Evolutionary conservation across 192 early-diverging fungal genomes (phyloP).

Genomic region (Coemansia sp.): DNA sequence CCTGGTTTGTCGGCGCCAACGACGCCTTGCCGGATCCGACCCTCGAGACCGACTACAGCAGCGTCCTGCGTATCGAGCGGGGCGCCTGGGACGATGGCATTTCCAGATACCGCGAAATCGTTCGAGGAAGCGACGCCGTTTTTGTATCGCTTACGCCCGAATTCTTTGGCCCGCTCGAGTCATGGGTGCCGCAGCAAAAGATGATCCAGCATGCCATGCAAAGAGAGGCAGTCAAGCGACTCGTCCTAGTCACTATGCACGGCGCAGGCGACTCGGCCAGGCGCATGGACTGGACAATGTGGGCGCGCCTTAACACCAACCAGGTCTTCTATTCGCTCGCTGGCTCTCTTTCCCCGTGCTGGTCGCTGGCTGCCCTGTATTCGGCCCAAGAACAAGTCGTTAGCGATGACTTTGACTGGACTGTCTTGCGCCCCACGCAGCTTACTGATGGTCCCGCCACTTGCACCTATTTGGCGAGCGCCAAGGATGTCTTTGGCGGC

Average conservation of each 20-base stretch:
- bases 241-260: constrained; percentile 35
- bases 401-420: constrained; percentile 21
- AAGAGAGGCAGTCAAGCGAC: constrained; percentile 12
- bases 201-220: constrained; percentile 39
- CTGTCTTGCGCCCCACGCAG: constrained; percentile 30
- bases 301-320: constrained; percentile 27
- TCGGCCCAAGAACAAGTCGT: constrained; percentile 35
- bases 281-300: constrained; percentile 35
- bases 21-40: constrained; percentile 26
- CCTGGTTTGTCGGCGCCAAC: constrained; percentile 24
- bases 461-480: constrained; percentile 40
- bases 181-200: constrained; percentile 11
- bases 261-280: constrained; percentile 34
- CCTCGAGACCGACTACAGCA: constrained; percentile 21
- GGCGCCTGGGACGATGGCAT: constrained; percentile 17
- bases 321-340: constrained; percentile 24
- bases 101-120: constrained; percentile 20
- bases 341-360: constrained; percentile 14
- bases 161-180: constrained; percentile 19
- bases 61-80: constrained; percentile 27
- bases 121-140: constrained; percentile 25
- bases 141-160: constrained; percentile 28
- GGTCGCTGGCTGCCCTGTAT: constrained; percentile 41
- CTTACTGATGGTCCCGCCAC: constrained; percentile 22
- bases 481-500: constrained; percentile 41